Percentiles rank a stretch among this genome's conserved stretches.
Conservation (phyloP, 306 rosid species). For the Sesbania bispinosa region DNA sequence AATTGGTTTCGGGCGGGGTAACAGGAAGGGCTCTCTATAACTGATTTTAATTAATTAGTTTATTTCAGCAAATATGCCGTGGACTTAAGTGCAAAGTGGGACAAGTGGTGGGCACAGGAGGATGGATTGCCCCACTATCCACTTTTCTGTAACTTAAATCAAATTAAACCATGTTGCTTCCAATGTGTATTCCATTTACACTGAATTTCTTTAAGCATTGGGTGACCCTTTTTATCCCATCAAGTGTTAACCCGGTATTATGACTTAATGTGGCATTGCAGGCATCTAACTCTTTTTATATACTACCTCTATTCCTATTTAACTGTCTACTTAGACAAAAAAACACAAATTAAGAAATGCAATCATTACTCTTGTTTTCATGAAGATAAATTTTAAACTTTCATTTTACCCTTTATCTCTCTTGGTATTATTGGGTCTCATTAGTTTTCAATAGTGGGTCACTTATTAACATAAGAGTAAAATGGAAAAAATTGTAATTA, state of each 20-base stretch:
- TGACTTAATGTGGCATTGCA: background rate
- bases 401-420: too few species aligned
- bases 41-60: background rate
- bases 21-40: background rate
- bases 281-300: too few species aligned
- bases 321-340: too few species aligned
- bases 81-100: background rate
- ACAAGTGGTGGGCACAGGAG: background rate
- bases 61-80: background rate
- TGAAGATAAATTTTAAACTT: too few species aligned
- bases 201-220: background rate
- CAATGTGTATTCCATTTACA: background rate
- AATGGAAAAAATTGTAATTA: too few species aligned
- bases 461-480: too few species aligned
- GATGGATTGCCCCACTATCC: background rate
- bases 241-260: background rate
- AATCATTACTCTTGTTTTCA: too few species aligned
- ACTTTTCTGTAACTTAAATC: background rate
- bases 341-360: too few species aligned
- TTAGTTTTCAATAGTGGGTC: too few species aligned
- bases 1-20: background rate
- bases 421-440: too few species aligned
- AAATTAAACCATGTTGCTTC: background rate
- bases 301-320: too few species aligned
- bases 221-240: background rate